Evolutionary conservation across 2,329 filamentous ascomycete species (phyloP).

Genomic region (Lecanoromycetidae sp.): DNA sequence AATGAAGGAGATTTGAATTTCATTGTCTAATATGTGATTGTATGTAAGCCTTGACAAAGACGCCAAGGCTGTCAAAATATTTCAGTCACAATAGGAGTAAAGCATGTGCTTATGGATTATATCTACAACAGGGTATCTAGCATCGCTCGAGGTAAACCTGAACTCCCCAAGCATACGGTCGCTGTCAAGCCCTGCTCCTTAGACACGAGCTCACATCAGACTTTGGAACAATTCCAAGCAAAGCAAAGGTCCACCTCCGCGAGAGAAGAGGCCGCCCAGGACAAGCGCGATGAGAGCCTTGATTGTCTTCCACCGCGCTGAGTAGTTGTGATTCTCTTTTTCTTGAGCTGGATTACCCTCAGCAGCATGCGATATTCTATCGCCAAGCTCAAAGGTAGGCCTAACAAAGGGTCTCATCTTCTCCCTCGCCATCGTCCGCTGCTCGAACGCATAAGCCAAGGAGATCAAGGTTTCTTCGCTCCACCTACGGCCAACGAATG

Average conservation of each 20-base stretch:
- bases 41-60: too few relatives aligned
- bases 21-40: too few relatives aligned
- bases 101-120: too few relatives aligned
- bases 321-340: background rate
- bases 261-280: background rate
- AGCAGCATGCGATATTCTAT: background rate
- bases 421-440: conserved; percentile 12
- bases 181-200: too few relatives aligned
- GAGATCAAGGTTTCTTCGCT: conserved; percentile 16
- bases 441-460: conserved; percentile 18
- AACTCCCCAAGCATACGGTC: too few relatives aligned
- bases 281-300: background rate
- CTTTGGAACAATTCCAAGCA: background rate
- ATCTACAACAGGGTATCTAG: too few relatives aligned
- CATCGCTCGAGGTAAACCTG: too few relatives aligned
- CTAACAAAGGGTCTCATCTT: conserved; percentile 8
- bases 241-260: background rate
- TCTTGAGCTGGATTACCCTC: too few relatives aligned
- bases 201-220: too few relatives aligned
- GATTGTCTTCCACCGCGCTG: background rate
- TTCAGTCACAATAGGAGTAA: too few relatives aligned
- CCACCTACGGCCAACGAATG: conserved; percentile 16
- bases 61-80: too few relatives aligned
- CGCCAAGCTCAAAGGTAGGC: conserved; percentile 8
- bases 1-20: too few relatives aligned